Conservation (phyloP, 2,329 filamentous ascomycete species). For the Cryphonectria naterciae region DNA sequence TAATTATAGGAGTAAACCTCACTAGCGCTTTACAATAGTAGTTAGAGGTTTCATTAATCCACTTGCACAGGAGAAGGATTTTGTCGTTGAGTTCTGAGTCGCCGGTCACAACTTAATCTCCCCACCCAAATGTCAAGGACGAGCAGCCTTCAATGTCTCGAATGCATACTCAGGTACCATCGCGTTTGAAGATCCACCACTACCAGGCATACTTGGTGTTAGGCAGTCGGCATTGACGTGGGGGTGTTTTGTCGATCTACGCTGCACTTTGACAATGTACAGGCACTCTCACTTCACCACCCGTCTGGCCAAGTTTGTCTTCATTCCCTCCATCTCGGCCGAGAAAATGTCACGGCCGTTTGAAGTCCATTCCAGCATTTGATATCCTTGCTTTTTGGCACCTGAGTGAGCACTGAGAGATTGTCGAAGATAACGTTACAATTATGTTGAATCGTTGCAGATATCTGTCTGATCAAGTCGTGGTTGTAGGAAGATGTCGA, state of each 20-base stretch:
- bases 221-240: neutral
- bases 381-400: neutral
- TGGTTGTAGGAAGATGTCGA: neutral
- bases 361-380: neutral
- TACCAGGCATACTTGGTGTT: neutral
- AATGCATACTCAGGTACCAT: neutral
- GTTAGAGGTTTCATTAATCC: neutral
- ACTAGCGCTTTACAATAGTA: neutral
- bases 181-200: neutral
- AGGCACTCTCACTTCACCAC: neutral
- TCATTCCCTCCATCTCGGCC: too few relatives aligned
- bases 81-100: neutral
- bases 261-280: neutral
- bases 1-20: too few relatives aligned
- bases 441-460: neutral
- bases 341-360: neutral
- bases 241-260: neutral
- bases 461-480: neutral
- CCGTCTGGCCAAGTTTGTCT: neutral
- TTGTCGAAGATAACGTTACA: neutral
- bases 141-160: neutral
- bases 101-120: neutral
- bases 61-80: neutral
- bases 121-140: neutral
- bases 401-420: neutral